phyloP scores from a whole-genome alignment of 768 basidiomycete genomes.

The Sarcodon sp. region DNA sequence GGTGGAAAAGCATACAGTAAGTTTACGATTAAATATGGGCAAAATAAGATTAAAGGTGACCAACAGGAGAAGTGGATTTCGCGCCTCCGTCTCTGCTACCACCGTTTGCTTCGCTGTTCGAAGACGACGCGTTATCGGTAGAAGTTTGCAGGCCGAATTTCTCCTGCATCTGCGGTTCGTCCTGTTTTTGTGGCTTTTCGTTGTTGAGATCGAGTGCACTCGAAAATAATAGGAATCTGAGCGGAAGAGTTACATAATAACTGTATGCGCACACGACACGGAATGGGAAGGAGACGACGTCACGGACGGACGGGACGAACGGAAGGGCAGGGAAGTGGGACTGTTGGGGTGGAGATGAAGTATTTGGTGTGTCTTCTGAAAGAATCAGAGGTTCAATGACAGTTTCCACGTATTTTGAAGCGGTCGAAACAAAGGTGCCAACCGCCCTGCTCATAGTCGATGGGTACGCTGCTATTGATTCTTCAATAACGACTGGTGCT shows the following conservation, averaged over 20 bases:
- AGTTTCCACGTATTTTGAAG: slow-evolving; percentile 6
- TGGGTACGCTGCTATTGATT: slow-evolving; percentile 16
- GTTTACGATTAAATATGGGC: too few relatives aligned
- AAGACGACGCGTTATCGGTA: too few relatives aligned
- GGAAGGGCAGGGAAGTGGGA: slow-evolving; percentile 1
- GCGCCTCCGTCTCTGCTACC: too few relatives aligned
- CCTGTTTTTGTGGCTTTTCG: too few relatives aligned
- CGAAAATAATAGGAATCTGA: slow-evolving; percentile 19
- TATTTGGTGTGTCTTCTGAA: slow-evolving; percentile 3
- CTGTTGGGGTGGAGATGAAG: slow-evolving; percentile 3
- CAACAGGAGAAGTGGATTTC: too few relatives aligned
- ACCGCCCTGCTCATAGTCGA: slow-evolving; percentile 12
- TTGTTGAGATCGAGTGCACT: too few relatives aligned
- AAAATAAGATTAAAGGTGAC: too few relatives aligned
- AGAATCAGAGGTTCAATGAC: slow-evolving; percentile 5
- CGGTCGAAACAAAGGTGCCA: slow-evolving; percentile 4
- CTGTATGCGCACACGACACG: slow-evolving; percentile 19
- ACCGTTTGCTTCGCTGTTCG: too few relatives aligned
- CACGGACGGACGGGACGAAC: slow-evolving; percentile 15
- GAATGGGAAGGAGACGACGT: slow-evolving; percentile 17
- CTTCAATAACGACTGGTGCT: slow-evolving; percentile 19
- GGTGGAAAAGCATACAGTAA: too few relatives aligned
- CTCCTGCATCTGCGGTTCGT: too few relatives aligned
- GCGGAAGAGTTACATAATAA: slow-evolving; percentile 16
- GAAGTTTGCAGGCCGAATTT: too few relatives aligned